Evolutionary conservation across 805 yeast genomes (phyloP).

Genomic region (Saccharomycopsis synnaedendra): DNA sequence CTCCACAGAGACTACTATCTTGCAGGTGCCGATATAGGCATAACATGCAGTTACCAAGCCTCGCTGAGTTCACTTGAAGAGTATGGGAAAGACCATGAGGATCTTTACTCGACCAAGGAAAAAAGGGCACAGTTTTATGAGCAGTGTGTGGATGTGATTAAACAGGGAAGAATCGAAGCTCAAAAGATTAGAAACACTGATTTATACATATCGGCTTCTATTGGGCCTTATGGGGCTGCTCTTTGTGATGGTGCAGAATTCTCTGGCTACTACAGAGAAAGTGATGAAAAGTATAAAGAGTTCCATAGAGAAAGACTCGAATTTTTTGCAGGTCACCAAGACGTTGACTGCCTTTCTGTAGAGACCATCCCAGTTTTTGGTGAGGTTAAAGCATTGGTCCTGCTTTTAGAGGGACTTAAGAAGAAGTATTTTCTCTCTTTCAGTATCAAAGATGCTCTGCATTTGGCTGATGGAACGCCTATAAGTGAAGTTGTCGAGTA

Average conservation of each 20-base stretch:
- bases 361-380: conserved; percentile 61
- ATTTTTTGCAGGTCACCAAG: conserved; percentile 26
- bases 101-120: background rate
- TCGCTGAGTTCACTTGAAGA: conserved; percentile 24
- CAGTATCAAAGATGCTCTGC: conserved; percentile 28
- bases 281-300: conserved; percentile 25
- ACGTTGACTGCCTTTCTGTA: conserved; percentile 47
- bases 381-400: conserved; percentile 43
- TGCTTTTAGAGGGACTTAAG: conserved; percentile 27
- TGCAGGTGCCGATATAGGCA: conserved; percentile 44
- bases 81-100: background rate
- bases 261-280: conserved; percentile 50
- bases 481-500: conserved; percentile 23
- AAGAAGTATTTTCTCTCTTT: conserved; percentile 22
- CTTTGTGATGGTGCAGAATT: conserved; percentile 62
- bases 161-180: conserved; percentile 13
- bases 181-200: background rate
- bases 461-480: conserved; percentile 41
- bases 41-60: conserved; percentile 53
- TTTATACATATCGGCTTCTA: conserved; percentile 25
- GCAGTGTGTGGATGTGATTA: background rate
- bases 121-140: background rate
- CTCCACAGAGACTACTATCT: conserved; percentile 40
- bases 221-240: conserved; percentile 73
- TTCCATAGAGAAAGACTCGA: conserved; percentile 42